Evolutionary conservation across 1,284 basidiomycete genomes (phyloP), one percentile per base, ranked within the genome.

Genomic region (Schizopora paradoxa): DNA sequence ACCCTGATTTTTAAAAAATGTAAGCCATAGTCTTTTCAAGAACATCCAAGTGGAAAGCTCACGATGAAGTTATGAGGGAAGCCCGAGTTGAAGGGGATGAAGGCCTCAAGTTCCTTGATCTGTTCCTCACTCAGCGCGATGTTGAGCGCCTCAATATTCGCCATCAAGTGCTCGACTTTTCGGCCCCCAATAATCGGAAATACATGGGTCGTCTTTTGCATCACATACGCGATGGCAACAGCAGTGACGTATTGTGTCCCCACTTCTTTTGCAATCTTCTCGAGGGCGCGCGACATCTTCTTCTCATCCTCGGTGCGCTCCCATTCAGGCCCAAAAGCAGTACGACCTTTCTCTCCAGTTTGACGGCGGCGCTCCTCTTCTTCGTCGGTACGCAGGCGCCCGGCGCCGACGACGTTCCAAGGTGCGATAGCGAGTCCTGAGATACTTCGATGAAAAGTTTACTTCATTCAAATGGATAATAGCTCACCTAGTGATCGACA

Each of bases 261-360:
- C n/a, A 66, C 47, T 48, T 65, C 61, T 23, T 62, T 52, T 6
- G 62, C 62, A 16, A 68, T 57, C 38, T 65, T 49, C 42, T 56
- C 53, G n/a, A 56, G 37, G 19, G 47, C 51, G 4, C 25, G 28
- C 31, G 40, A 33, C 22, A 54, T 49, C 31, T 51, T 53, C 43
- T 37, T 43, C 39, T 54, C 54, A 16, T 47, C 33, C 23, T 51
- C 44, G 18, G 43, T 49, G 4, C 52, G 52, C 33, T 41, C 32
- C 52, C 52, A 54, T 8, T 49, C 27, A 2, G 33, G 2, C 4
- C 18, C 27, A 29, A 31, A 28, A 3, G 46, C 8, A 4, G 45
- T 43, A n/a, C 48, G 40, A 3, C 52, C 48, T 4, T 37, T 37
- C 36, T 52, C 51, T 14, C 53, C 52, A 6, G 43, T 42, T 11